phyloP scores from a whole-genome alignment of 371 early-diverging fungal genomes.

The Mucor plumbeus region DNA sequence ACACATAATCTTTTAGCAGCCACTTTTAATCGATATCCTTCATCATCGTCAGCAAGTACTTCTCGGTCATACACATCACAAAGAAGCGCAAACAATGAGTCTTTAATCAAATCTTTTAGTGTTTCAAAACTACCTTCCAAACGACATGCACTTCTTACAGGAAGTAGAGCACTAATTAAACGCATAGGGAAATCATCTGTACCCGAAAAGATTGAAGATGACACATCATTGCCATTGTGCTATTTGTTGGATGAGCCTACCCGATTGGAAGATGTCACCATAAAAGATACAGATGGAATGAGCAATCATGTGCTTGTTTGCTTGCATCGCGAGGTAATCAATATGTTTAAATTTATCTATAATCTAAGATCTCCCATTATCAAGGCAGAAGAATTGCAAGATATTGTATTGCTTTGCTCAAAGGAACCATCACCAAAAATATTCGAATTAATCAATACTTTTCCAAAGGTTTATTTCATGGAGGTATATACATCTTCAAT shows the following conservation, averaged over 20 bases:
- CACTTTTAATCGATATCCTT: conserved; percentile 1
- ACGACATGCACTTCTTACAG: conserved; percentile 26
- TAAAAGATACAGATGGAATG: conserved; percentile 42
- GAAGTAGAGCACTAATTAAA: conserved; percentile 28
- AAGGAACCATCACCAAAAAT: conserved; percentile 44
- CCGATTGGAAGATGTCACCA: conserved; percentile 32
- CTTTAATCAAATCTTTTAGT: neutral
- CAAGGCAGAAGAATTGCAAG: conserved; percentile 48
- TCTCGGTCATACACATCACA: conserved; percentile 4
- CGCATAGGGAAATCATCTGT: conserved; percentile 13
- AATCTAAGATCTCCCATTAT: conserved; percentile 50
- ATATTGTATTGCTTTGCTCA: conserved; percentile 60
- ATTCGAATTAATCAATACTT: conserved; percentile 51
- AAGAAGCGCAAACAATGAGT: neutral
- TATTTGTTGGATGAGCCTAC: conserved; percentile 53
- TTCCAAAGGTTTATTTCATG: conserved; percentile 62
- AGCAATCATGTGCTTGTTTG: conserved; percentile 49
- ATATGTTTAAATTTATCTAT: conserved; percentile 54
- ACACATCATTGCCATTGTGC: conserved; percentile 46
- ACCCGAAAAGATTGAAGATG: conserved; percentile 34
- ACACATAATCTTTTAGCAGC: neutral
- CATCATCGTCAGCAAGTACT: conserved; percentile 9
- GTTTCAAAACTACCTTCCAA: conserved; percentile 17
- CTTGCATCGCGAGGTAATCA: conserved; percentile 47
- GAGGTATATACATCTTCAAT: conserved; percentile 28